A percentile compares a stretch with the other conserved stretches of the same genome.
Evolutionary conservation across 306 rosid genomes (phyloP).

Genomic region (Corylus avellana): DNA sequence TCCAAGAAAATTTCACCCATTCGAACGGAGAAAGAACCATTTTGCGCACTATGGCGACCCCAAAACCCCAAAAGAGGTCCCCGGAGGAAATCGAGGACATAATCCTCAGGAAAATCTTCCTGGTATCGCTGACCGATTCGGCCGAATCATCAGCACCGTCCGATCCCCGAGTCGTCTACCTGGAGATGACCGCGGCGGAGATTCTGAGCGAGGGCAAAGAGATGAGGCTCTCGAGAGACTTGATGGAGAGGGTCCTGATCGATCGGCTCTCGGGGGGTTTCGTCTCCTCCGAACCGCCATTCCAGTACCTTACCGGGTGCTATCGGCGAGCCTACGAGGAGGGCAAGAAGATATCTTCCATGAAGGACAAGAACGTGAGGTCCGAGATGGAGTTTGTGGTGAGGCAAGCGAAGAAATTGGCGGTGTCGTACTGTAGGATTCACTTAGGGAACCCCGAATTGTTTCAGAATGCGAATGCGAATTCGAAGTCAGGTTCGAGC

Average conservation of each 20-base stretch:
- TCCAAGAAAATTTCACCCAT: no score
- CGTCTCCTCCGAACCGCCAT: slow-evolving; percentile 49
- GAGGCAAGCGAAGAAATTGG: slow-evolving; percentile 69
- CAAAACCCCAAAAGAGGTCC: slow-evolving; percentile 72
- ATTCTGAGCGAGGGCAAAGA: slow-evolving; percentile 79
- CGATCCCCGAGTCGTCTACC: slow-evolving; percentile 60
- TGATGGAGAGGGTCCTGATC: slow-evolving; percentile 69
- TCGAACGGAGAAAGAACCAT: neutral
- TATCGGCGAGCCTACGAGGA: slow-evolving; percentile 83
- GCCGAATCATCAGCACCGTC: slow-evolving; percentile 11
- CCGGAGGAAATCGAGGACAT: slow-evolving; percentile 82
- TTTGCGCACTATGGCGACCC: slow-evolving; percentile 51
- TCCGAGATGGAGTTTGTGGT: slow-evolving; percentile 62
- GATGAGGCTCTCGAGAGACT: slow-evolving; percentile 65
- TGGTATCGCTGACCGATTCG: slow-evolving; percentile 54
- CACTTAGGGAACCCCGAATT: slow-evolving; percentile 75
- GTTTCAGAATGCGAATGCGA: slow-evolving; percentile 43
- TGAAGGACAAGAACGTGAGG: slow-evolving; percentile 67
- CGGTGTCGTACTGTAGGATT: slow-evolving; percentile 80
- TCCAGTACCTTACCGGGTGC: slow-evolving; percentile 70
- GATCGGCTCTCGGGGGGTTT: slow-evolving; percentile 74
- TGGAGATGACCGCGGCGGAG: slow-evolving; percentile 88
- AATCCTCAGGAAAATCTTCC: slow-evolving; percentile 78
- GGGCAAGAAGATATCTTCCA: slow-evolving; percentile 60
- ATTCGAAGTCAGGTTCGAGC: neutral